phyloP scores from a whole-genome alignment of 2,329 filamentous ascomycete species.

The Alternaria angustiovoidea region DNA sequence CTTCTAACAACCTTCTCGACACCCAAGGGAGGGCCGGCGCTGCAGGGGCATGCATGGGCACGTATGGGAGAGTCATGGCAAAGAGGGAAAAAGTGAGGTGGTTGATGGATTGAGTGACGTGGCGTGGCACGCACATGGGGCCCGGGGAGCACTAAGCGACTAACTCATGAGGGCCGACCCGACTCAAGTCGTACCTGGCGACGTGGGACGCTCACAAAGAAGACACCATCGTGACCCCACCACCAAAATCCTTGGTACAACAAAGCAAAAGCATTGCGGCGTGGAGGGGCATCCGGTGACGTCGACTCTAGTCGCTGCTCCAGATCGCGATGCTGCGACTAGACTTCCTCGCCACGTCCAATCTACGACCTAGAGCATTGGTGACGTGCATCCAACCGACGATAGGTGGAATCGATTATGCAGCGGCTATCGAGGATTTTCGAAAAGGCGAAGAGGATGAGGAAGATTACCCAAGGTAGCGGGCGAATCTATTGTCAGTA shows the following conservation, averaged over 20 bases:
- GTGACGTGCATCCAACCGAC: slow-evolving; percentile 41
- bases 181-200: slow-evolving; percentile 19
- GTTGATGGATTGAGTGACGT: slow-evolving; percentile 44
- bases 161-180: slow-evolving; percentile 28
- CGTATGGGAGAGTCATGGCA: slow-evolving; percentile 27
- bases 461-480: neutral
- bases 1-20: slow-evolving; percentile 25
- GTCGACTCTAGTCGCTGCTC: slow-evolving; percentile 9
- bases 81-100: slow-evolving; percentile 24
- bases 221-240: slow-evolving; percentile 24
- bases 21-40: slow-evolving; percentile 32
- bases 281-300: slow-evolving; percentile 7
- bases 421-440: slow-evolving; percentile 44
- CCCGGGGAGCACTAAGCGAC: slow-evolving; percentile 25
- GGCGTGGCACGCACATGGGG: slow-evolving; percentile 15
- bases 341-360: slow-evolving; percentile 10
- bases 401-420: slow-evolving; percentile 25
- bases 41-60: slow-evolving; percentile 35
- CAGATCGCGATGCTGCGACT: slow-evolving; percentile 18
- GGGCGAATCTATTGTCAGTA: slow-evolving; percentile 40
- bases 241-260: slow-evolving; percentile 22
- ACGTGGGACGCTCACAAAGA: slow-evolving; percentile 35
- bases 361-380: slow-evolving; percentile 19
- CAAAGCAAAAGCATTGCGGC: slow-evolving; percentile 21
- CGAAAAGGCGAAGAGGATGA: slow-evolving; percentile 11